A percentile compares a stretch with the other conserved stretches of the same genome.
Conservation (phyloP, 2,329 filamentous ascomycete genomes). For the Nemania sp. region DNA sequence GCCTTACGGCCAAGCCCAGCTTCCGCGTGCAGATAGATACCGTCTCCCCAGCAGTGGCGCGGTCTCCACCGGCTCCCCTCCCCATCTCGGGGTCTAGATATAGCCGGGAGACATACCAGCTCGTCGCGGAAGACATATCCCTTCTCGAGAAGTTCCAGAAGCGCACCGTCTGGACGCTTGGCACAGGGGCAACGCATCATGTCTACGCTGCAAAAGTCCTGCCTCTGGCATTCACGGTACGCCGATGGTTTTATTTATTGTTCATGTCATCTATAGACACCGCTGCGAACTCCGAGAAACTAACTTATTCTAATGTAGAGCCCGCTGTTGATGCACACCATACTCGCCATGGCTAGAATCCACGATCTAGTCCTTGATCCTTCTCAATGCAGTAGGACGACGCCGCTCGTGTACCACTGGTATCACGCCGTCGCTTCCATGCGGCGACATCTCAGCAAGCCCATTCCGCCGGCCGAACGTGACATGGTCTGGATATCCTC, state of each 20-base stretch:
- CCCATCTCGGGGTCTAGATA: constrained; percentile 27
- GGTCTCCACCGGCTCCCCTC: constrained; percentile 44
- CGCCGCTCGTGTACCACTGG: constrained; percentile 15
- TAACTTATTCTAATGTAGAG: too few species aligned
- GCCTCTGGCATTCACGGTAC: constrained; percentile 13
- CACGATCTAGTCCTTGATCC: not conserved
- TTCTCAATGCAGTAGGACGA: not conserved
- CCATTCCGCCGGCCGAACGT: constrained; percentile 2
- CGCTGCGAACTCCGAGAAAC: too few species aligned
- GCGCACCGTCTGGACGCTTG: constrained; percentile 49
- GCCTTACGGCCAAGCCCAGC: constrained; percentile 4
- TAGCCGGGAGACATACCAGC: constrained; percentile 36
- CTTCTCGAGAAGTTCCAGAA: constrained; percentile 49
- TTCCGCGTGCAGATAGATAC: constrained; percentile 8
- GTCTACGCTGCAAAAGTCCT: constrained; percentile 43
- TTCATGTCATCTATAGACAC: too few species aligned
- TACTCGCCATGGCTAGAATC: too few species aligned
- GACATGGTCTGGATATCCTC: not conserved
- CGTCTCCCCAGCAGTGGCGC: not conserved
- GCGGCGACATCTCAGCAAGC: constrained; percentile 1
- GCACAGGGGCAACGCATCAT: constrained; percentile 37
- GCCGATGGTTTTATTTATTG: not conserved
- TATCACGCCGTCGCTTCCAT: constrained; percentile 11
- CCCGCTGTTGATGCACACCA: too few species aligned
- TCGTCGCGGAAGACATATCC: constrained; percentile 42